Evolutionary conservation across 2,329 filamentous ascomycete species (phyloP).

Genomic region (Sporothrix brasiliensis): DNA sequence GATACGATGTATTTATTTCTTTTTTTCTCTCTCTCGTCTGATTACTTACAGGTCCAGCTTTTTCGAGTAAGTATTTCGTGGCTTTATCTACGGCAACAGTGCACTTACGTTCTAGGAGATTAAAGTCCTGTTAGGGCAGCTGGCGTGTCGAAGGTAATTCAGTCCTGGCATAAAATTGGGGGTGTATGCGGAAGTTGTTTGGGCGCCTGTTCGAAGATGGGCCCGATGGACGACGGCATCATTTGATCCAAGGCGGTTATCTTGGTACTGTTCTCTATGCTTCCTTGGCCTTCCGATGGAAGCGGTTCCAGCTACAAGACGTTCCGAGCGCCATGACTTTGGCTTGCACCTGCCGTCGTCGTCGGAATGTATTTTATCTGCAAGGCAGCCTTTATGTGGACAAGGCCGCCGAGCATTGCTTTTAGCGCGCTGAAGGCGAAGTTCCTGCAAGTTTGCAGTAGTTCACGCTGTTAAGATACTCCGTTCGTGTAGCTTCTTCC

Average conservation of each 20-base stretch:
- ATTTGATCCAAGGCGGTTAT: too few relatives aligned
- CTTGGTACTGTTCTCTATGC: background rate
- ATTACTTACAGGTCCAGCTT: background rate
- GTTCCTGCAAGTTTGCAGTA: background rate
- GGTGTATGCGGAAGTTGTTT: background rate
- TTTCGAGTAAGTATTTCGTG: background rate
- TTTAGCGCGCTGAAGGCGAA: background rate
- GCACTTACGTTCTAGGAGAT: background rate
- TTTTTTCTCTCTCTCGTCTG: background rate
- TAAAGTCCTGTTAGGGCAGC: background rate
- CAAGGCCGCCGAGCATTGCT: background rate
- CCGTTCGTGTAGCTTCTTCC: background rate
- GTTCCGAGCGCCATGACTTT: background rate
- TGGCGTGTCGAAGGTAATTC: background rate
- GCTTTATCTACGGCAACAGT: background rate
- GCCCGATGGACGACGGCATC: too few relatives aligned
- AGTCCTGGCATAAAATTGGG: background rate
- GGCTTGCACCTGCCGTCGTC: background rate
- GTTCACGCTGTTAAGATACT: background rate
- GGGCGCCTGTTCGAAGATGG: too few relatives aligned
- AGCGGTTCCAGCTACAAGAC: background rate
- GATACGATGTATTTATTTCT: background rate
- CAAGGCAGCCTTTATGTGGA: background rate
- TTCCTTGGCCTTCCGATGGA: conserved; percentile 15
- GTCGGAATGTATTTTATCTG: conserved; percentile 7